Conservation (phyloP, 2,329 filamentous ascomycete genomes). For the Colletotrichum navitas region DNA sequence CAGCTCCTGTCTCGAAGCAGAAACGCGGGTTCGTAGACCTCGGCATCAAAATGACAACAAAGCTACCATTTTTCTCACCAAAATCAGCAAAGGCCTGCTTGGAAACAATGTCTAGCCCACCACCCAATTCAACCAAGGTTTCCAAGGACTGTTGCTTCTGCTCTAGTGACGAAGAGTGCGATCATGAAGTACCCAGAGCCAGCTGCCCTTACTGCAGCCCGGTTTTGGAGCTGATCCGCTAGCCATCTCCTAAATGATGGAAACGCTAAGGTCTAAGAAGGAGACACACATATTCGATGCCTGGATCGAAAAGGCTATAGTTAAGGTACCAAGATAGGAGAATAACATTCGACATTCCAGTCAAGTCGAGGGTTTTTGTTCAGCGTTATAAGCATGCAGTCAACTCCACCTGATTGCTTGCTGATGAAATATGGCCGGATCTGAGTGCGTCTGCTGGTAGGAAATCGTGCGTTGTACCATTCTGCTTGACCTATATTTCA, state of each 20-base stretch:
- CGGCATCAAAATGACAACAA: background rate
- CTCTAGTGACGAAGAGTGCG: background rate
- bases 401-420: too few relatives aligned
- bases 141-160: background rate
- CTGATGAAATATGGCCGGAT: too few relatives aligned
- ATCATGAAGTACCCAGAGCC: background rate
- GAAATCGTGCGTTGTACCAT: too few relatives aligned
- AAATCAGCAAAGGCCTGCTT: too few relatives aligned
- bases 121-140: background rate
- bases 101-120: background rate
- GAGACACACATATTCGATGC: background rate
- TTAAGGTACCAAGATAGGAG: too few relatives aligned
- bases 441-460: too few relatives aligned
- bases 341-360: too few relatives aligned
- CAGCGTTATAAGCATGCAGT: too few relatives aligned
- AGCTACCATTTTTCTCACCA: background rate
- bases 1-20: background rate
- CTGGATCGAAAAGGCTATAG: background rate
- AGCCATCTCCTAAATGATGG: background rate
- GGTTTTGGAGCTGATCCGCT: background rate
- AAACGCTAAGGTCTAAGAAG: background rate
- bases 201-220: slow-evolving; percentile 7
- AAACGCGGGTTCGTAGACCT: too few relatives aligned
- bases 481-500: too few relatives aligned
- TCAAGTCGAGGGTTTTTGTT: too few relatives aligned